Evolutionary conservation across 306 rosid genomes (phyloP), one percentile per base, ranked within the genome.

Genomic region (Prunus armeniaca): DNA sequence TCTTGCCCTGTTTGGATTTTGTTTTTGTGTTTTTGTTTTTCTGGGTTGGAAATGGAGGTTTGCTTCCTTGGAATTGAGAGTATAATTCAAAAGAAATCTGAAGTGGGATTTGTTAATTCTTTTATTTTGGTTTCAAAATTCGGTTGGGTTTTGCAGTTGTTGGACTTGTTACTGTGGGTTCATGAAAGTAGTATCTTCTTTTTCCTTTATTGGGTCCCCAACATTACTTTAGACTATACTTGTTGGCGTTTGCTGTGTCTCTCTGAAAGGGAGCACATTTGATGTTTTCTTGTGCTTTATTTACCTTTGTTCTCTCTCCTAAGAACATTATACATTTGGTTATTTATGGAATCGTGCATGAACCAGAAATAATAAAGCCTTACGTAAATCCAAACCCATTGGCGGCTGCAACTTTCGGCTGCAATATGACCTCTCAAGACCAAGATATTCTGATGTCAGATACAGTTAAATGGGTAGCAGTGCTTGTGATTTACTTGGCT

Each of bases 111-210:
- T 43, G n/a, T 43, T 63, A 18, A 18, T 69, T 2, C 47, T 65
- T 65, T 69, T 9, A 15, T 67, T 72, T 61, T 38, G 12, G 32
- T 72, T 57, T 38, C 19, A 41, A 64, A 51, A 54, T 62, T 74
- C 72, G 19, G 80, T 62, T 58, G 51, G 45, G 67, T 75, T 69
- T 63, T 43, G 17, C 68, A 3, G 41, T 55, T 79, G 6, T 45
- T 32, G 67, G 67, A 61, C 65, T 56, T 6, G 12, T 30, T 19
- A 9, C 38, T 52, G 6, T 24, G 10, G 46, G 41, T 10, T 20
- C 9, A 54, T 34, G 65, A 63, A 38, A 38, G 24, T 14, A 6
- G 25, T 19, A 11, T 43, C 54, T 67, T 58, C 58, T 38, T 47
- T 58, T 28, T 2, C 17, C 47, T 69, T 56, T 20, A 18, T 22